A percentile compares a stretch with the other conserved stretches of the same genome.
phyloP scores from a whole-genome alignment of 495 filamentous ascomycete species.

The Penicillium simplicissimum region DNA sequence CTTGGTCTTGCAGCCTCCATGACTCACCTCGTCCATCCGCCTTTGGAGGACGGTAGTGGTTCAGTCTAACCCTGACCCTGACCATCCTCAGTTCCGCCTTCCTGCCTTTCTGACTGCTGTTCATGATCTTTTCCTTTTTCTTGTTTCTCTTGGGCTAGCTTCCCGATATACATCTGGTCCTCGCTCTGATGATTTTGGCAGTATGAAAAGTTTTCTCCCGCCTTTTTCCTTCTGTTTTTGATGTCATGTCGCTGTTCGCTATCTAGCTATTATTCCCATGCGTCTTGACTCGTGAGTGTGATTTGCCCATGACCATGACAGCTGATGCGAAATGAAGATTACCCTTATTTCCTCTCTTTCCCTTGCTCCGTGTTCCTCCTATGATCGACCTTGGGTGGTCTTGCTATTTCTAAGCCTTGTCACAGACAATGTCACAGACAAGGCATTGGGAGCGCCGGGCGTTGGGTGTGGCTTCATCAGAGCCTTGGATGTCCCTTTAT shows the following conservation, averaged over 20 bases:
- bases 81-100: constrained; percentile 17
- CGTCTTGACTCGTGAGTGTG: constrained; percentile 39
- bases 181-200: constrained; percentile 41
- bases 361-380: constrained; percentile 15
- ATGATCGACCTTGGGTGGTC: constrained; percentile 11
- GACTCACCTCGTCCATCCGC: constrained; percentile 21
- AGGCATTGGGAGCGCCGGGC: constrained; percentile 23
- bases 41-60: constrained; percentile 25
- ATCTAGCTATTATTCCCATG: constrained; percentile 43
- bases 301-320: constrained; percentile 44
- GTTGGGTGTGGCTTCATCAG: constrained; percentile 26
- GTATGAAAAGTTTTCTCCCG: constrained; percentile 45
- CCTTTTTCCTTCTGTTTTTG: constrained; percentile 21
- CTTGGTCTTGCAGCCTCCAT: constrained; percentile 2
- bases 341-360: constrained; percentile 25
- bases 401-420: constrained; percentile 20
- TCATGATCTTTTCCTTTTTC: constrained; percentile 32
- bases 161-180: constrained; percentile 38
- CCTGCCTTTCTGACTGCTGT: constrained; percentile 20
- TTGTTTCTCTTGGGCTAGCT: constrained; percentile 33
- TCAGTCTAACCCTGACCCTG: constrained; percentile 21
- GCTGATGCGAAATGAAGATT: constrained; percentile 42
- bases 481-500: neutral
- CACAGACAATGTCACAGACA: constrained; percentile 18
- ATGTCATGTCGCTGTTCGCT: constrained; percentile 30